These are phyloP conservation scores for Mycena rosella DNA, from an alignment of 768 basidiomycete species.

Conservation along the genomic window DNA sequence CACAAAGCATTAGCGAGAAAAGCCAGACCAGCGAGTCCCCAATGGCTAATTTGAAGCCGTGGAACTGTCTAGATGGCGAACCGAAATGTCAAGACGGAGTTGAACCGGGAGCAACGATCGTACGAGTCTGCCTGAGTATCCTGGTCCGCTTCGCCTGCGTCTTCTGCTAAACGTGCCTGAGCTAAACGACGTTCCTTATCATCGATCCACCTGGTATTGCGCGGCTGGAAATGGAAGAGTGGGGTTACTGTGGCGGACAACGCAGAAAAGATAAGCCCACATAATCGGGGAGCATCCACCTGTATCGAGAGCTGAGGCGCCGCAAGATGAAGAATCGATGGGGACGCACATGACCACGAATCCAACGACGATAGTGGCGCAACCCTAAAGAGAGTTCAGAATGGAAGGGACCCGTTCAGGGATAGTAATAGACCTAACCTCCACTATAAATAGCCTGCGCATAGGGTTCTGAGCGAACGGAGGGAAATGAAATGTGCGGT, in stretches of 20 bases:
- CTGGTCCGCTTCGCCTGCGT: conserved; percentile 61
- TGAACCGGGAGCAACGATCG: conserved; percentile 31
- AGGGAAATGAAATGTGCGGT: conserved; percentile 32
- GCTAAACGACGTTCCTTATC: conserved; percentile 56
- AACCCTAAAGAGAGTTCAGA: conserved; percentile 56
- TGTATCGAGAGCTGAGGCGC: conserved; percentile 36
- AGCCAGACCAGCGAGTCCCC: conserved; percentile 56
- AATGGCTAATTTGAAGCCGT: conserved; percentile 54
- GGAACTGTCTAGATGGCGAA: conserved; percentile 44
- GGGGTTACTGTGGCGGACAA: background rate
- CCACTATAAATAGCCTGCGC: conserved; percentile 77
- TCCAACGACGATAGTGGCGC: conserved; percentile 72
- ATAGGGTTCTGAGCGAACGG: conserved; percentile 3
- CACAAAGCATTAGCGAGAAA: conserved; percentile 55
- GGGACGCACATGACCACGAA: conserved; percentile 62
- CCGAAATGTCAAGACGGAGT: background rate
- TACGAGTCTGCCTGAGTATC: conserved; percentile 56
- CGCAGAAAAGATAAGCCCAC: conserved; percentile 42
- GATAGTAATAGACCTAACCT: conserved; percentile 50
- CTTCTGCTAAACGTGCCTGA: conserved; percentile 60
- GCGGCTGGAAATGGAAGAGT: conserved; percentile 47
- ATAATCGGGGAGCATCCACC: conserved; percentile 71
- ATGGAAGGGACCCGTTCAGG: background rate
- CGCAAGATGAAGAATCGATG: background rate
- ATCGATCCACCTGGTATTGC: conserved; percentile 60